Conservation (phyloP, 139 green algal genomes). For the Tetratostichococcus sp. region DNA sequence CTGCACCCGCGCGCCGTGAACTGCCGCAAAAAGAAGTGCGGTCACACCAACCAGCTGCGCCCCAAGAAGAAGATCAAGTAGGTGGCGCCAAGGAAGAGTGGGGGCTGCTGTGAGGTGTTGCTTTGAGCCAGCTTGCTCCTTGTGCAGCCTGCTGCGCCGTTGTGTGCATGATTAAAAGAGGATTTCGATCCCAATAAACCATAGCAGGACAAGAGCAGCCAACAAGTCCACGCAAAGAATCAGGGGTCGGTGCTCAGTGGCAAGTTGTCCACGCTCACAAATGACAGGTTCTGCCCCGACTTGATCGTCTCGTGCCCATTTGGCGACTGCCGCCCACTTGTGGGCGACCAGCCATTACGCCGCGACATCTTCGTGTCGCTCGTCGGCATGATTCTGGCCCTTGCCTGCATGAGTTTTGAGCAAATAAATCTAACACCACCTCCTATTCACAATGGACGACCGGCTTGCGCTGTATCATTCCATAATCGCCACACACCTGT, state of each 20-base stretch:
- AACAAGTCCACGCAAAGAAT: background rate
- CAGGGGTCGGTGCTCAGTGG: background rate
- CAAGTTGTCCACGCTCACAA: background rate
- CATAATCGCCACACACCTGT: no score
- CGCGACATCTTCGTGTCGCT: background rate
- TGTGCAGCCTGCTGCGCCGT: no score
- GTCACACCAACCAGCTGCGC: slow-evolving; percentile 80
- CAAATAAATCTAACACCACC: no score
- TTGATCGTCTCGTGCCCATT: background rate
- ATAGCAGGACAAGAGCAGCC: no score
- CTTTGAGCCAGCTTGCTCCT: background rate
- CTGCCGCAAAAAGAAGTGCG: slow-evolving; percentile 95
- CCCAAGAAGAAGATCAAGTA: slow-evolving; percentile 92
- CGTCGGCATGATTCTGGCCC: background rate
- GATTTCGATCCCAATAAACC: no score
- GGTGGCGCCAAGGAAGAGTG: no score
- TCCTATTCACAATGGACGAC: no score
- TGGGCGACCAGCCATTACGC: background rate
- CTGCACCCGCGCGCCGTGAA: slow-evolving; percentile 96
- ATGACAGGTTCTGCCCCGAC: background rate
- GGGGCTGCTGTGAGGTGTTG: no score
- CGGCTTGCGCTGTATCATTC: no score
- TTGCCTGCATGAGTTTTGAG: background rate
- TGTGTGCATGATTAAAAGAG: no score
- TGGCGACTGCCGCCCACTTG: background rate